Evolutionary conservation across 1,284 basidiomycete genomes (phyloP), one percentile per base, ranked within the genome.

Genomic region (Papiliotrema nemorosa): DNA sequence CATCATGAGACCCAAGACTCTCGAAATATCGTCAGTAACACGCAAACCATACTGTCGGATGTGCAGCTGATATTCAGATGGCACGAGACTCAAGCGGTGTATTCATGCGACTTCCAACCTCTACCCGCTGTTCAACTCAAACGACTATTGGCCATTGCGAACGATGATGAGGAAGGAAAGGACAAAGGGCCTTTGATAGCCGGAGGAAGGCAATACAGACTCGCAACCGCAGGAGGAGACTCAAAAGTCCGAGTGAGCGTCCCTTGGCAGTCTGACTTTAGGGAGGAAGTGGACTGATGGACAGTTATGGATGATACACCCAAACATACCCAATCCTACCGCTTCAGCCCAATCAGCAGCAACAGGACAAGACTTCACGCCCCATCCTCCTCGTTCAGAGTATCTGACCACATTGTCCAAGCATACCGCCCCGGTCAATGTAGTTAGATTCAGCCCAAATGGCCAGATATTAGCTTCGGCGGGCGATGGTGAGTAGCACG

Each of bases 221-320:
- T 98, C 9, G 94, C 93, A 0, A 97, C 96, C 0, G 92, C 87
- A 10, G 94, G 94, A 41, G 94, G 94, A 67, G 94, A 99, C 72
- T 97, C 94, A 70, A 88, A 94, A 78, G 90, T 97, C 64, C 79
- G 93, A 70, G 92, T 97, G 66, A 74, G 88, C 82, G 6, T 3
- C 48, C 7, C 26, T 29, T 9, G 10, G 13, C n/a, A 14, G 24
- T 26, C 21, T 14, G 12, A 22, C 44, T 18, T 35, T 26, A 14
- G 6, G n/a, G 22, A 31, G 29, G 29, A 31, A 16, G 16, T 4
- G 6, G 49, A 20, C 53, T 43, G 27, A 43, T 43, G 36, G 37
- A 35, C 47, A 94, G 91, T 73, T 96, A 59, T 97, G 92, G 92
- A 86, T 90, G 82, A 87, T 96, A 21, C 83, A 93, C 70, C 92